These are phyloP conservation scores for Sarocladium kiliense DNA, from an alignment of 2,329 filamentous ascomycete species.

Conservation along the genomic window DNA sequence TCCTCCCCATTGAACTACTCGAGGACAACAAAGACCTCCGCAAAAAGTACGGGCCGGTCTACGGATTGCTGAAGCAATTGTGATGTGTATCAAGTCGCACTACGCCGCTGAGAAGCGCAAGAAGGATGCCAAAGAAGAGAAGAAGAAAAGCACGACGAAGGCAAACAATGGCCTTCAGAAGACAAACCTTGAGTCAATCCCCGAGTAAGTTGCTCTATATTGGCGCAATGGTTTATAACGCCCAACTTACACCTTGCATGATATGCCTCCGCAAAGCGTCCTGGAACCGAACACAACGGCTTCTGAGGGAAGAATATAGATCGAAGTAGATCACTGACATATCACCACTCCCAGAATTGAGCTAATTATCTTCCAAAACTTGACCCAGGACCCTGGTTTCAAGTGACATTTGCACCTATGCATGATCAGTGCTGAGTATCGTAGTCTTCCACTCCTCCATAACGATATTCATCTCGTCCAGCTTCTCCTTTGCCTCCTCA, in stretches of 20 bases:
- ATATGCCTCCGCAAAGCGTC: too few species aligned
- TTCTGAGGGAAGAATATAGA: too few species aligned
- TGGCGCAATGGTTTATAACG: too few species aligned
- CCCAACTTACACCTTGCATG: too few species aligned
- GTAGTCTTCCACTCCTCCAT: constrained; percentile 17
- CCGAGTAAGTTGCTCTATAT: neutral
- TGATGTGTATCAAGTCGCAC: neutral
- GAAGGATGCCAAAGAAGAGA: neutral
- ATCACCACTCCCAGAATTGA: too few species aligned
- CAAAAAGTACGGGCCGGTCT: neutral
- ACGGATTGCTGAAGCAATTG: neutral
- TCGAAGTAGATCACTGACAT: too few species aligned
- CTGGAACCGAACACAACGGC: too few species aligned
- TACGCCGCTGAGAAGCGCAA: neutral
- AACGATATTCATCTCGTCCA: constrained; percentile 17
- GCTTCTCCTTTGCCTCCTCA: constrained; percentile 17
- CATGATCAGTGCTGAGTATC: constrained; percentile 14
- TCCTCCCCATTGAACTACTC: neutral
- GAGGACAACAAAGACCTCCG: neutral
- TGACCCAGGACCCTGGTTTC: too few species aligned
- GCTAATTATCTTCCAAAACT: too few species aligned
- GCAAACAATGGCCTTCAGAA: neutral
- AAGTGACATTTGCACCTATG: too few species aligned
- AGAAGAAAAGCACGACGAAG: neutral
- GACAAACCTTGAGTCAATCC: neutral